Base-by-base conservation (phyloP, 306 rosid species). In the Purshia tridentata region DNA sequence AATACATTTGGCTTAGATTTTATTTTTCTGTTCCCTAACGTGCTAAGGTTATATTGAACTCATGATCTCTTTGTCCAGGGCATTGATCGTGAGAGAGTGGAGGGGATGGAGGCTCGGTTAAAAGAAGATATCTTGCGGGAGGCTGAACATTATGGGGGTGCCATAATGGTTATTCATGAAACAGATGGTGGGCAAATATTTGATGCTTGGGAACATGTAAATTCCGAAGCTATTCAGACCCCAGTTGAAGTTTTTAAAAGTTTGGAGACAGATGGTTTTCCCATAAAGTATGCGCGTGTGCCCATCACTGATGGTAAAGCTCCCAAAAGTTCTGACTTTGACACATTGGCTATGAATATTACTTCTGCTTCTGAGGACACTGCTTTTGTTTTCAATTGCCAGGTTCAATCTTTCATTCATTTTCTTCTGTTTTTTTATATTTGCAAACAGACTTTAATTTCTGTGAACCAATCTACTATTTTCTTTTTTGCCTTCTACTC, bases 281-380 rank as follows among this genome's bases (percentile, higher is more conserved):
- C 98, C 61, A 76, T 89, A 73, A 89, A 86, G 88, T 89, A 92
- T 83, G 98, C 98, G 9, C 98, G 98, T 69, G 93, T 92, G 10
- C 98, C 98, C 77, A 92, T 88, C 75, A 92, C 98, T 15, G 96
- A 92, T 52, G 96, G 98, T 72, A 92, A 92, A 86, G 98, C 96
- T 78, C 96, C 98, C 23, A 88, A 88, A 82, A 88, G 96, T 82
- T 92, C 98, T 9, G 98, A 89, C 82, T 83, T 92, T 40, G 94
- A 92, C 75, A 81, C 83, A 39, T 62, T 92, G 87, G 87, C 96
- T 22, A 67, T 65, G 72, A 89, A 92, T 90, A 89, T 88, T 71
- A 87, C 90, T 76, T 92, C 92, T 78, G 87, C 98, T 76, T 73
- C 86, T 42, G 83, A 84, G 81, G 96, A 85, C 75, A 79, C 96